phyloP scores from a whole-genome alignment of 345 rosid species.

The Eucalyptus pauciflora region DNA sequence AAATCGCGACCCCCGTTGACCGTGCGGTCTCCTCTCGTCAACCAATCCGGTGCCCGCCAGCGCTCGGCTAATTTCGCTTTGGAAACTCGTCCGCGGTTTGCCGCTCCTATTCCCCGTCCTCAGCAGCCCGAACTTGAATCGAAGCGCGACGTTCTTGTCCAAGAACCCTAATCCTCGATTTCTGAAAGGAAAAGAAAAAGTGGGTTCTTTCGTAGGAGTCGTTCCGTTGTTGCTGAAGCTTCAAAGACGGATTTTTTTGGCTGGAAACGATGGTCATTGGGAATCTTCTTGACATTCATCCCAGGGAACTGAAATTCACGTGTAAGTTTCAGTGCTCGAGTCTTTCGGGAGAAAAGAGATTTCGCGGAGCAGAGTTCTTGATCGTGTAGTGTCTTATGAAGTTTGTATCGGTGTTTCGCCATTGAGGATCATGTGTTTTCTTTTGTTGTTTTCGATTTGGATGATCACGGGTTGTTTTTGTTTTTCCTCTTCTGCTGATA shows the following conservation, averaged over 20 bases:
- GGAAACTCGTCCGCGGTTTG: background rate
- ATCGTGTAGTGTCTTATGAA: background rate
- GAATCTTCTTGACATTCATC: constrained; percentile 61
- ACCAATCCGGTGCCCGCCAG: background rate
- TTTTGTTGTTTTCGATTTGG: background rate
- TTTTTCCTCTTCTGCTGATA: background rate
- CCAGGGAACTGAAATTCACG: constrained; percentile 73
- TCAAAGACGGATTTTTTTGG: background rate
- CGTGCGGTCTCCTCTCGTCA: background rate
- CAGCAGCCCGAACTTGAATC: background rate
- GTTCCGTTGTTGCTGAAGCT: background rate
- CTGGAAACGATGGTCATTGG: constrained; percentile 31
- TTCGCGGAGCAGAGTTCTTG: background rate
- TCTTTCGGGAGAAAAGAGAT: background rate
- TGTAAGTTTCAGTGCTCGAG: constrained; percentile 28
- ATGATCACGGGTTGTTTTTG: background rate
- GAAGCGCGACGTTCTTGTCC: background rate
- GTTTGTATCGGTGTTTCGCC: background rate
- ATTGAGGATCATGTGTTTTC: background rate
- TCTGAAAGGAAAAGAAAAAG: background rate
- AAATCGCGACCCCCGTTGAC: background rate
- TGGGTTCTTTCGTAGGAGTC: background rate
- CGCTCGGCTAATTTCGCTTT: background rate
- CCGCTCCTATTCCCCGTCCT: background rate
- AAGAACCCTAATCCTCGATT: background rate